Conservation (phyloP, 1,284 basidiomycete species). For the Sphaerobolus stellatus region DNA sequence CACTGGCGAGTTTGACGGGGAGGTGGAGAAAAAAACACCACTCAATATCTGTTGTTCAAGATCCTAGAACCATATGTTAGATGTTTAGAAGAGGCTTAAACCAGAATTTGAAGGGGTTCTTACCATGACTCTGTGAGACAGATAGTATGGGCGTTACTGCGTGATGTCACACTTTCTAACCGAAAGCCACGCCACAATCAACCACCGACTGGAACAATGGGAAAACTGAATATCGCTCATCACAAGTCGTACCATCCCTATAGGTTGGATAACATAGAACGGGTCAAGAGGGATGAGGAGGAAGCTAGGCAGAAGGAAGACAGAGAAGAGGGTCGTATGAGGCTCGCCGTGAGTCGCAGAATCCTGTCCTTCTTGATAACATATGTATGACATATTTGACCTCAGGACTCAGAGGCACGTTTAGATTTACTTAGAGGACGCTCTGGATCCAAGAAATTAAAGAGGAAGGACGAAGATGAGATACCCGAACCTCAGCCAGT, state of each 20-base stretch:
- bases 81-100: too few relatives aligned
- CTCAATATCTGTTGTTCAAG: conserved; percentile 78
- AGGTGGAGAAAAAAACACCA: conserved; percentile 65
- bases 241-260: conserved; percentile 91
- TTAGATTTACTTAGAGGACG: conserved; percentile 63
- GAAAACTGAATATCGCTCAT: conserved; percentile 82
- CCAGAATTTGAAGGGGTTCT: not conserved
- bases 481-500: conserved; percentile 24
- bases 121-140: not conserved
- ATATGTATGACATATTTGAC: not conserved
- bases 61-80: too few relatives aligned
- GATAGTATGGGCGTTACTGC: not conserved
- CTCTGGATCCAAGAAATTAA: conserved; percentile 43
- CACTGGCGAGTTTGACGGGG: conserved; percentile 43
- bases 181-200: not conserved
- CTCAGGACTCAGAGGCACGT: conserved; percentile 76
- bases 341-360: conserved; percentile 58
- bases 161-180: not conserved
- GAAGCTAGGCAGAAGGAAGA: conserved; percentile 66
- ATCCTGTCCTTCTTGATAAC: not conserved
- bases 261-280: conserved; percentile 78
- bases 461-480: conserved; percentile 42
- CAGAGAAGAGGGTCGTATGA: conserved; percentile 65
- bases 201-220: conserved; percentile 46
- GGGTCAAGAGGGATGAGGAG: conserved; percentile 77